A percentile compares a stretch with the other conserved stretches of the same genome.
Evolutionary conservation across 2,329 filamentous ascomycete species (phyloP).

Genomic region (Penicillium sp.): DNA sequence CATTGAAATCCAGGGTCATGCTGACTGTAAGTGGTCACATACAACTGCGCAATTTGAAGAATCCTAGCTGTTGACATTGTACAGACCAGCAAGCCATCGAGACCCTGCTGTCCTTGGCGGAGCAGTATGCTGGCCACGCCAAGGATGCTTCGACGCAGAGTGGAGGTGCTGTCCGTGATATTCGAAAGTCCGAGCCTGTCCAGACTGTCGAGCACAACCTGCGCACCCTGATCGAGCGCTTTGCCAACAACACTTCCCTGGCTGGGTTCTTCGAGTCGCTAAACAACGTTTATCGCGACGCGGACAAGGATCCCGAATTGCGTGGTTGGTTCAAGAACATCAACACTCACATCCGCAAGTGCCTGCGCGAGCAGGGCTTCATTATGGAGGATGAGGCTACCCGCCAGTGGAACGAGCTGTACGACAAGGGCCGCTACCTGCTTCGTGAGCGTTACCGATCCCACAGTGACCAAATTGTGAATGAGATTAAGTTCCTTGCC

Average conservation of each 20-base stretch:
- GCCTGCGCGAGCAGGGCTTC: conserved; percentile 84
- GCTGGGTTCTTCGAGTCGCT: conserved; percentile 84
- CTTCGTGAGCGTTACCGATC: conserved; percentile 82
- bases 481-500: conserved; percentile 85
- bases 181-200: conserved; percentile 63
- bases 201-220: conserved; percentile 73
- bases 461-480: conserved; percentile 80
- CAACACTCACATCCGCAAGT: conserved; percentile 74
- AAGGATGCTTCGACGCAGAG: conserved; percentile 63
- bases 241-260: conserved; percentile 88
- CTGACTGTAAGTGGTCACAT: conserved; percentile 77
- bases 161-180: conserved; percentile 67
- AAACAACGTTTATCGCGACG: conserved; percentile 79
- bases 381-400: conserved; percentile 79
- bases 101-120: conserved; percentile 77
- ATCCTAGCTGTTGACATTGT: background rate
- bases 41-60: no score
- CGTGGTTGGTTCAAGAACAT: conserved; percentile 83
- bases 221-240: conserved; percentile 85
- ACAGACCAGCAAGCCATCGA: conserved; percentile 80
- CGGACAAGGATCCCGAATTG: conserved; percentile 80
- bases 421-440: conserved; percentile 81
- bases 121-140: conserved; percentile 77
- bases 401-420: conserved; percentile 76
- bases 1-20: conserved; percentile 90